Conservation (phyloP, 2,329 filamentous ascomycete genomes). For the Talaromyces sp. region DNA sequence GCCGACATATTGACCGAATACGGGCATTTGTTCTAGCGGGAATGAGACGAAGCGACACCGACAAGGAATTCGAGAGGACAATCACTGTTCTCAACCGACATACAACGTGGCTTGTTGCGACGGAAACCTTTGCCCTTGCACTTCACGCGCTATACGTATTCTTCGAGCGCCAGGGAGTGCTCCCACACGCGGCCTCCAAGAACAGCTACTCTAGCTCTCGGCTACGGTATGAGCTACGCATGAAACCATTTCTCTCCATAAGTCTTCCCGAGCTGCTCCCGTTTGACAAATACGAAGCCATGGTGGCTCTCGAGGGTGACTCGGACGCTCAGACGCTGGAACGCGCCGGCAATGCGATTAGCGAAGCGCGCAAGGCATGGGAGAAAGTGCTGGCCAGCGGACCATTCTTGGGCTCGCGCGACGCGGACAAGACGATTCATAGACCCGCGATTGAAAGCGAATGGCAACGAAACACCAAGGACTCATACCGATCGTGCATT, state of each 20-base stretch:
- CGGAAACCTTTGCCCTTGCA: constrained; percentile 49
- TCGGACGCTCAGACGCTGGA: constrained; percentile 37
- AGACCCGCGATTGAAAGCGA: constrained; percentile 52
- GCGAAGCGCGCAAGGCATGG: constrained; percentile 40
- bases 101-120: constrained; percentile 62
- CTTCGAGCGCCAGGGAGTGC: constrained; percentile 53
- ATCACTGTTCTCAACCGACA: constrained; percentile 55
- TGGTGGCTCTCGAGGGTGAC: constrained; percentile 40
- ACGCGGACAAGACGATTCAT: constrained; percentile 11
- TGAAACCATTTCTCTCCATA: constrained; percentile 74
- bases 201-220: constrained; percentile 62
- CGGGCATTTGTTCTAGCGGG: constrained; percentile 55
- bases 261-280: constrained; percentile 63
- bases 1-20: constrained; percentile 69
- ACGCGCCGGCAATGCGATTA: constrained; percentile 34
- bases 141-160: constrained; percentile 61
- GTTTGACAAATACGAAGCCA: constrained; percentile 56
- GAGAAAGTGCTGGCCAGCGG: constrained; percentile 38
- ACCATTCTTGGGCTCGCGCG: constrained; percentile 24
- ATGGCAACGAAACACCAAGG: constrained; percentile 59
- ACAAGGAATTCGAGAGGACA: constrained; percentile 30
- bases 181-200: constrained; percentile 45
- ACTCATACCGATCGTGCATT: constrained; percentile 65
- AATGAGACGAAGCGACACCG: constrained; percentile 24
- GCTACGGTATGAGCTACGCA: constrained; percentile 75